A percentile compares a stretch with the other conserved stretches of the same genome.
These are phyloP conservation scores for Friedmanniomyces simplex DNA, from an alignment of 495 filamentous ascomycete species.

Conservation along the genomic window DNA sequence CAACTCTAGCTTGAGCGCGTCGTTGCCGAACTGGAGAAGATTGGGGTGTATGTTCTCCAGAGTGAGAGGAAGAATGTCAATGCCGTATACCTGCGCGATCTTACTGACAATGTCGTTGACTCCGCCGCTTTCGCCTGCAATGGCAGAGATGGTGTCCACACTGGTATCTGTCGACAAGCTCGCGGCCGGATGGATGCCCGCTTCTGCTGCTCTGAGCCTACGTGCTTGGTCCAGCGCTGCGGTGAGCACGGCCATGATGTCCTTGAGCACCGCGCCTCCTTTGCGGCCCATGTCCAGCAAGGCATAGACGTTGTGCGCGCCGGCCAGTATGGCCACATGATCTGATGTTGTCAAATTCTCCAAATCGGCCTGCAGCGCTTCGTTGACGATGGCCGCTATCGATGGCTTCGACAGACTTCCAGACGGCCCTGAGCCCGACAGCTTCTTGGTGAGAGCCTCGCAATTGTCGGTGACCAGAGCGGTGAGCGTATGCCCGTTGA, in stretches of 20 bases:
- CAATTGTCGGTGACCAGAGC: background rate
- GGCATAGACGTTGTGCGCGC: slow-evolving; percentile 73
- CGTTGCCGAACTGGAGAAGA: slow-evolving; percentile 42
- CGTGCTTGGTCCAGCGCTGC: slow-evolving; percentile 83
- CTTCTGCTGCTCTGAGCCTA: slow-evolving; percentile 84
- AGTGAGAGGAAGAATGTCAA: background rate
- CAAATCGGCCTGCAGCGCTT: slow-evolving; percentile 50
- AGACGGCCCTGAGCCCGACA: background rate
- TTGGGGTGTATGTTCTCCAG: background rate
- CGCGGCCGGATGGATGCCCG: slow-evolving; percentile 88
- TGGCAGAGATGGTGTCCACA: background rate
- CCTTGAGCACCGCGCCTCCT: slow-evolving; percentile 75
- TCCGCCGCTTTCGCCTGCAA: slow-evolving; percentile 8
- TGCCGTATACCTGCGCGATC: slow-evolving; percentile 25
- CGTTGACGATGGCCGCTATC: slow-evolving; percentile 58
- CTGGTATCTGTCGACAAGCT: slow-evolving; percentile 32
- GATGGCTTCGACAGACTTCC: background rate
- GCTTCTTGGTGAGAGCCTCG: background rate
- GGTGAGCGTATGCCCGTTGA: slow-evolving; percentile 55
- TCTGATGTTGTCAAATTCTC: slow-evolving; percentile 45
- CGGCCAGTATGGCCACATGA: slow-evolving; percentile 65
- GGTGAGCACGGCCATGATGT: slow-evolving; percentile 71
- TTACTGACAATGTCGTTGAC: slow-evolving; percentile 22
- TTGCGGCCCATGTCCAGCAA: slow-evolving; percentile 68
- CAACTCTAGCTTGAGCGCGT: slow-evolving; percentile 69